These are phyloP conservation scores for Colletotrichum limetticola DNA, from an alignment of 2,329 filamentous ascomycete genomes.

Conservation along the genomic window DNA sequence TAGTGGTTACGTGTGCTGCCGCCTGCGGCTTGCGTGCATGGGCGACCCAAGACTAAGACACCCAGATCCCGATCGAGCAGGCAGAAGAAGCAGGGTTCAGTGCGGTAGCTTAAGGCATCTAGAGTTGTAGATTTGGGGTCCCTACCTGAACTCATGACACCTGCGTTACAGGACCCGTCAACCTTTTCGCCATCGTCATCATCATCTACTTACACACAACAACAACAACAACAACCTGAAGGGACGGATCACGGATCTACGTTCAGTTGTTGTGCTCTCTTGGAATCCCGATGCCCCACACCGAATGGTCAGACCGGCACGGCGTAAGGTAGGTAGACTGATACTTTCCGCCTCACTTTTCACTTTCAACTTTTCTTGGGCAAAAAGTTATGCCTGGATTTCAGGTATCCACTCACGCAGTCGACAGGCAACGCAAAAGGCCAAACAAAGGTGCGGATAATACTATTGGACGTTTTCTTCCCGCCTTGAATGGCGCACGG, in stretches of 20 bases:
- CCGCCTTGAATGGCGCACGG: not conserved
- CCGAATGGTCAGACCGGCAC: not conserved
- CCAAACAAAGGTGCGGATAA: not conserved
- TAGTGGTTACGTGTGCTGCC: not conserved
- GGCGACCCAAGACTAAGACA: not conserved
- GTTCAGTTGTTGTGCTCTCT: not conserved
- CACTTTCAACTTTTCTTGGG: not conserved
- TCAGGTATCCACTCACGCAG: too few relatives aligned
- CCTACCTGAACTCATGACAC: not conserved
- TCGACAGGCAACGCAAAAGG: not conserved
- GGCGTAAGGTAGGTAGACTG: not conserved
- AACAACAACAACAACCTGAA: not conserved
- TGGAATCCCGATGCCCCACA: not conserved
- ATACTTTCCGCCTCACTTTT: not conserved
- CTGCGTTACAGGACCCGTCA: not conserved
- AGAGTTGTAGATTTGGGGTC: not conserved
- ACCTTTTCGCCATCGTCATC: not conserved
- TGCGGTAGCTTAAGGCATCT: not conserved
- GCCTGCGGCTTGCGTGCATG: not conserved
- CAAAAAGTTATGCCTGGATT: not conserved
- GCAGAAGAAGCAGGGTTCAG: conserved; percentile 14
- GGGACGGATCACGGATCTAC: not conserved
- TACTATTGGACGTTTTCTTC: not conserved
- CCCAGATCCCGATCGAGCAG: not conserved
- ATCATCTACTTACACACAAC: not conserved